Base-by-base conservation (phyloP, 805 yeast species). In the Grigorovia yakushimaensis region DNA sequence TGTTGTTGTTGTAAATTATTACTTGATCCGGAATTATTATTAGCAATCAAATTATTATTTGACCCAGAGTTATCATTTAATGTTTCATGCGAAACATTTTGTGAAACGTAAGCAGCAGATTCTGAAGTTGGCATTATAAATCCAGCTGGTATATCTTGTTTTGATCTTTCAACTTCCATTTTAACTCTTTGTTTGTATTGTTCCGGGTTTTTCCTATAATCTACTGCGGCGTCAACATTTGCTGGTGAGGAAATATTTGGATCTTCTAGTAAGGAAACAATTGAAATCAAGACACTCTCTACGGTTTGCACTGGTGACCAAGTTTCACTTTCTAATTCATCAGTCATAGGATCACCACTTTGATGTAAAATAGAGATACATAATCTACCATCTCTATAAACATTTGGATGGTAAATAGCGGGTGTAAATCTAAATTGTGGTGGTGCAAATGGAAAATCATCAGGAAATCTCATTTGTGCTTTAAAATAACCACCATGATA, bases 221-320 rank as follows among this genome's bases (percentile, higher is more conserved):
- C 86, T 41, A 88, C 88, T 18, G 95, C 85, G 17, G 98, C 98
- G 65, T 91, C 98, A 44, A 91, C 89, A 65, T 91, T 91, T 5
- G 98, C 98, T 6, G 98, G 97, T 1, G 96, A 86, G 51, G 80
- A 78, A 49, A 86, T 82, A 68, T 91, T 91, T 46, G 98, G 98
- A 65, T 91, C 97, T 60, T 88, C 95, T 57, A 91, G 74, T 45
- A 91, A 74, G 8, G 96, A 88, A 18, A 91, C 84, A 54, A 91
- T 89, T 33, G 95, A 85, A 47, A 91, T 84, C 59, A 91, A 75
- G 9, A 91, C 96, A 30, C 85, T 73, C 67, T 91, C 97, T 9
- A 88, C 97, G 21, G 93, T 83, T 70, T 89, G 96, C 2, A 87
- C 93, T 2, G 89, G 94, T 19, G 85, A 79, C 97, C 97, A 88